phyloP scores from a whole-genome alignment of 495 filamentous ascomycete genomes.

The Daldinia bambusicola region DNA sequence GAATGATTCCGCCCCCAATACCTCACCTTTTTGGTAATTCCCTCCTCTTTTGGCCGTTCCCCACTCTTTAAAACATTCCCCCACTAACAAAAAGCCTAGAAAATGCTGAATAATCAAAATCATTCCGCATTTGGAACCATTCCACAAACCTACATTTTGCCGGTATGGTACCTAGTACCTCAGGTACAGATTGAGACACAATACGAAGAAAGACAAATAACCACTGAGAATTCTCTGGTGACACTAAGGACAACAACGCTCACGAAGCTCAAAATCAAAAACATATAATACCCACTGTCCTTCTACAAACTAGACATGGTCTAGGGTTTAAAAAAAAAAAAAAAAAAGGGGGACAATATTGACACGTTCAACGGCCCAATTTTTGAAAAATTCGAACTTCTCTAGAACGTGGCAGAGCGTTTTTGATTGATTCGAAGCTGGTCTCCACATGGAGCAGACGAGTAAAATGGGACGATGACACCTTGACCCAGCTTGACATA shows the following conservation, averaged over 20 bases:
- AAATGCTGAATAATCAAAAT: no score
- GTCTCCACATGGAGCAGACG: constrained; percentile 28
- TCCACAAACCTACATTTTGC: no score
- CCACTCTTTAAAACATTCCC: no score
- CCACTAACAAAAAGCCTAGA: no score
- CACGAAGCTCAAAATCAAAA: no score
- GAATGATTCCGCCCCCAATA: no score
- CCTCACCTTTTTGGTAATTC: no score
- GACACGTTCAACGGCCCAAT: constrained; percentile 3
- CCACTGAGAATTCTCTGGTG: not conserved
- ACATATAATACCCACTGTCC: not conserved
- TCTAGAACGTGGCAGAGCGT: constrained; percentile 1
- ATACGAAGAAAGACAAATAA: not conserved
- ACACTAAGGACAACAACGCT: not conserved
- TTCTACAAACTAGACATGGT: not conserved
- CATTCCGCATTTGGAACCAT: no score
- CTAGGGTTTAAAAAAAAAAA: not conserved
- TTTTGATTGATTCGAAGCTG: constrained; percentile 13
- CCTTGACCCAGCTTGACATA: constrained; percentile 1
- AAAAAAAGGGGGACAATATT: not conserved
- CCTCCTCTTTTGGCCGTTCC: no score
- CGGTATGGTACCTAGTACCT: no score
- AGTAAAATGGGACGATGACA: constrained; percentile 40
- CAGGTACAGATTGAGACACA: not conserved
- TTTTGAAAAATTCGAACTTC: not conserved